These are phyloP conservation scores for Imleria badia DNA, from an alignment of 768 basidiomycete species.

Conservation along the genomic window DNA sequence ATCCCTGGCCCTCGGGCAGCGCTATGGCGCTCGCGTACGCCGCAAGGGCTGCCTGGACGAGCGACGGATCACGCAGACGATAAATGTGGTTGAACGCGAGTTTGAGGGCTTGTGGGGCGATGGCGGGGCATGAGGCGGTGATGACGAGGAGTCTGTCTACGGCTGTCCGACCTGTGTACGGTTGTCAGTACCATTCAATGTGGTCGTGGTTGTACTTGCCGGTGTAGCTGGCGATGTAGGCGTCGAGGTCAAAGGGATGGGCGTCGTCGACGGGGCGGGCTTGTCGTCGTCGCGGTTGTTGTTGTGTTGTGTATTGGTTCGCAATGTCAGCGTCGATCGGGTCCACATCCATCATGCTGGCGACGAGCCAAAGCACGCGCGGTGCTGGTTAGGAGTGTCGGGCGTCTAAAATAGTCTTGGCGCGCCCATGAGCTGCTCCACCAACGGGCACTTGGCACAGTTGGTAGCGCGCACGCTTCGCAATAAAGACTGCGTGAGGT, in stretches of 20 bases:
- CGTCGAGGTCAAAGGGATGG: conserved; percentile 87
- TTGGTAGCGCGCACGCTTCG: conserved; percentile 63
- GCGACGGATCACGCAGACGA: conserved; percentile 64
- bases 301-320: conserved; percentile 9
- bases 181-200: neutral
- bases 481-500: conserved; percentile 49
- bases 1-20: conserved; percentile 30
- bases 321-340: conserved; percentile 26
- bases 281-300: conserved; percentile 16
- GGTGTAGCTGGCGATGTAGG: conserved; percentile 73
- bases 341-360: conserved; percentile 31
- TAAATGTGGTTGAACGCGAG: conserved; percentile 64
- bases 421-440: no score
- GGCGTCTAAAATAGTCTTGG: neutral
- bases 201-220: conserved; percentile 42
- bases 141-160: conserved; percentile 73
- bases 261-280: conserved; percentile 64
- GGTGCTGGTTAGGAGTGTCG: neutral
- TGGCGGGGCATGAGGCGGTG: conserved; percentile 57
- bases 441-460: conserved; percentile 36
- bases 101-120: conserved; percentile 72
- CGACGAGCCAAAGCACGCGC: neutral
- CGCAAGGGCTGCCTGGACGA: conserved; percentile 50
- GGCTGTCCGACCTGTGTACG: conserved; percentile 62
- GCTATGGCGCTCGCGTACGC: conserved; percentile 52